A percentile compares a stretch with the other conserved stretches of the same genome.
Evolutionary conservation across 805 yeast species (phyloP).

Genomic region (Priceomyces medius): DNA sequence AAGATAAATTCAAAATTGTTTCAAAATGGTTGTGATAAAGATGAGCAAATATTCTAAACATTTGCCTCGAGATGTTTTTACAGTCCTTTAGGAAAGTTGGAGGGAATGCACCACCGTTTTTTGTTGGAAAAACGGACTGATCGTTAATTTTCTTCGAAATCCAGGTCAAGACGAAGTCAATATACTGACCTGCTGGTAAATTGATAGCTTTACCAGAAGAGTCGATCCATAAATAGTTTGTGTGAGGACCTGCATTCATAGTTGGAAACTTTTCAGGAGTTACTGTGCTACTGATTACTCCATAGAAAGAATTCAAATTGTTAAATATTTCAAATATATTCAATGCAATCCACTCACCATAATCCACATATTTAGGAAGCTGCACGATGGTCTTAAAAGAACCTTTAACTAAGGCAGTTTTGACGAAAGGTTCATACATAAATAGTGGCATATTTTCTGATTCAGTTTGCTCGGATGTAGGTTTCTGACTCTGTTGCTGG

Average conservation of each 20-base stretch:
- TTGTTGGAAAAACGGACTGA: conserved; percentile 88
- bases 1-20: conserved; percentile 80
- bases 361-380: conserved; percentile 90
- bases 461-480: conserved; percentile 12
- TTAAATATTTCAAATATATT: conserved; percentile 88
- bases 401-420: conserved; percentile 94
- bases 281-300: conserved; percentile 85
- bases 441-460: conserved; percentile 54
- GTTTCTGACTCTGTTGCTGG: conserved; percentile 8
- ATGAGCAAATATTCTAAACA: conserved; percentile 95
- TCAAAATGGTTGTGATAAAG: conserved; percentile 94
- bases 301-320: conserved; percentile 83
- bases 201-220: conserved; percentile 72
- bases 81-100: conserved; percentile 78
- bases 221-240: conserved; percentile 90
- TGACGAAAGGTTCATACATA: conserved; percentile 87
- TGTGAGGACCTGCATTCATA: conserved; percentile 93
- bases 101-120: conserved; percentile 86
- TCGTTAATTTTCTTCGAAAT: conserved; percentile 84
- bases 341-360: conserved; percentile 93
- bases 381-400: conserved; percentile 94
- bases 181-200: conserved; percentile 89
- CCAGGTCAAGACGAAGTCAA: conserved; percentile 90
- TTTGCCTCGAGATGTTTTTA: conserved; percentile 83
- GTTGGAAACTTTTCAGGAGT: conserved; percentile 88